Evolutionary conservation across 1,139 yeast species (phyloP), one percentile per base, ranked within the genome.

Genomic region (Meyerozyma guilliermondii): DNA sequence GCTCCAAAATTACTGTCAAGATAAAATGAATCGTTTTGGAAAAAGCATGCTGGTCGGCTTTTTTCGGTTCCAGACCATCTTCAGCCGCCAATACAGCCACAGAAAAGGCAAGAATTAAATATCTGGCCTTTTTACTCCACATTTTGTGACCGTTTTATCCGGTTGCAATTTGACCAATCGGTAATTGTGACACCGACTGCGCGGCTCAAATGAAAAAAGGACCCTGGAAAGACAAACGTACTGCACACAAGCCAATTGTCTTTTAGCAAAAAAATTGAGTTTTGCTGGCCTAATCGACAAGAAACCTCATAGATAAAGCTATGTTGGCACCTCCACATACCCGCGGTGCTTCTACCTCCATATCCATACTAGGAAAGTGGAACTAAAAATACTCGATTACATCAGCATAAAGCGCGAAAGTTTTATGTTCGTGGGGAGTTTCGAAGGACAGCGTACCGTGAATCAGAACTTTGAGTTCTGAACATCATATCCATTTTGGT

Each of bases 11-110:
- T 26, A 81, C 46, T 0, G 85, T 63, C 24, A 71, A 43, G 22
- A 83, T 58, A 88, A 87, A 83, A 56, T 83, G 91, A 58, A 81
- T 71, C 0, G 83, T 63, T 52, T 78, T 80, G 10, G 80, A 66
- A 20, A 33, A 33, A 16, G 36, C 20, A 33, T 33, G 36, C 13
- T 33, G 23, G 24, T 17, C 23, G 16, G 24, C 24, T 9, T 17
- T 20, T 13, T 33, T n/a, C 16, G 23, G 24, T 11, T 22, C 23
- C 22, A 4, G 22, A 33, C 10, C 36, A 33, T 33, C 36, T 9
- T 33, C 36, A 2, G 36, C 36, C 36, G 24, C 36, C 11, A 8
- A 9, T 17, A 5, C 23, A 7, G 24, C 24, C 7, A 33, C 36
- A 2, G n/a, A 5, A 7, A 18, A 33, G n/a, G 10, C 23, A 10